Evolutionary conservation across 495 filamentous ascomycete species (phyloP), one percentile per base, ranked within the genome.

Genomic region (Annulohypoxylon stygium): DNA sequence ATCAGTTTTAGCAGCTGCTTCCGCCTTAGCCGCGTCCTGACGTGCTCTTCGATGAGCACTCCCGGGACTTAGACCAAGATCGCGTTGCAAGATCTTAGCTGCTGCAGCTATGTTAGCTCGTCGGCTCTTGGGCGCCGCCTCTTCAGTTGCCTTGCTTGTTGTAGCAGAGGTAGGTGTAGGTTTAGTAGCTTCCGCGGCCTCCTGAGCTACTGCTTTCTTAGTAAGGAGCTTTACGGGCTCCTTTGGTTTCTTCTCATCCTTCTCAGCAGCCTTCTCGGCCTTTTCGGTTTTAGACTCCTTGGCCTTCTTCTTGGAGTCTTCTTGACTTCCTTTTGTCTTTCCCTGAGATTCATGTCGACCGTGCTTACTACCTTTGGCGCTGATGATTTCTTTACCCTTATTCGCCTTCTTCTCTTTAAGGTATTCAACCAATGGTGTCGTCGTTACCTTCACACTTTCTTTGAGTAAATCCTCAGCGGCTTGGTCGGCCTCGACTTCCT

Each of bases 391-490:
- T 77, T 95, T 97, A 8, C 88, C 91, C 82, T 94, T 97, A 78
- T 88, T 91, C 11, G 93, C 93, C 83, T 95, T 97, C 85, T 93
- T 96, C 74, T 97, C 94, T 74, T 90, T 90, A 47, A 99, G 85
- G 75, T 89, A 97, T 75, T 98, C 94, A 45, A 99, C 91, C 67
- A 99, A 81, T 0, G 96, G 96, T 0, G 96, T 99, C 0, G 89
- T 94, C 9, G 87, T 93, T 58, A 92, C 83, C 73, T 92, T 89
- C 30, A 89, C 88, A 61, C 85, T 82, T 55, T 88, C 87, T 75
- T 92, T 90, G 47, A 70, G 47, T 12, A 81, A 79, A 16, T 89
- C 87, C 10, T 86, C 84, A 6, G 80, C 76, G 0, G 83, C 79
- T 39, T 91, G 90, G 2, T 87, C 82, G 7, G 82, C 69, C 12